A percentile compares a stretch with the other conserved stretches of the same genome.
These are phyloP conservation scores for Anacardium occidentale DNA, from an alignment of 345 rosid species.

Conservation along the genomic window DNA sequence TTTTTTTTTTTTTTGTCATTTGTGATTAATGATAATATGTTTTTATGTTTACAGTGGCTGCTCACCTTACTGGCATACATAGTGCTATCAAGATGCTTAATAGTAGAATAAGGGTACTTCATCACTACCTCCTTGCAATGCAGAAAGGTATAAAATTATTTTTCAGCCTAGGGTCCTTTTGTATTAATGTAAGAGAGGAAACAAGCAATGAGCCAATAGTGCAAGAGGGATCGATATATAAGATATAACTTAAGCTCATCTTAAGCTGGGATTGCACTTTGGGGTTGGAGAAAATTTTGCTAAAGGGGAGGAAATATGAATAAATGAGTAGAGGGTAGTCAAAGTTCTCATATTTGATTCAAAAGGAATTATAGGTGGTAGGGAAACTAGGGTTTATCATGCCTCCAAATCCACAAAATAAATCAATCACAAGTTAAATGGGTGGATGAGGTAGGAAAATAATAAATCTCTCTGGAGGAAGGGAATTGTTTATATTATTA, in stretches of 20 bases:
- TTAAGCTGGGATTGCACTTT: not conserved
- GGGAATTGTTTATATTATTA: not conserved
- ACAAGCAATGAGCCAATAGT: not conserved
- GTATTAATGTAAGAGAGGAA: not conserved
- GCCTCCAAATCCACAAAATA: not conserved
- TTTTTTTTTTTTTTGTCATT: too few species aligned
- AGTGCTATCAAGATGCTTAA: conserved; percentile 99
- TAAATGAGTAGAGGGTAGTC: not conserved
- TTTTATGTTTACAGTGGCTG: conserved; percentile 73
- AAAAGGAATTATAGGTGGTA: not conserved
- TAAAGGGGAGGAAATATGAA: not conserved
- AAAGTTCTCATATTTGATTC: not conserved
- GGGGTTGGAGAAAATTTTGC: not conserved
- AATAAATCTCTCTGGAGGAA: not conserved
- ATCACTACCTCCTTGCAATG: conserved; percentile 85
- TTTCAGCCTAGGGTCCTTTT: not conserved
- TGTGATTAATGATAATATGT: not conserved
- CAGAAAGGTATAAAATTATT: conserved; percentile 60
- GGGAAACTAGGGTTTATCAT: not conserved
- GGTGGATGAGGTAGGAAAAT: not conserved
- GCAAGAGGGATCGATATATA: not conserved
- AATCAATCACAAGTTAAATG: not conserved
- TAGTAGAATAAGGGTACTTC: conserved; percentile 90
- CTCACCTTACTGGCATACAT: conserved; percentile 94
- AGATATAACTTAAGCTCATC: not conserved